Evolutionary conservation across 148 eudicot genomes (phyloP), one percentile per base, ranked within the genome.

Genomic region (Silene uniflora): DNA sequence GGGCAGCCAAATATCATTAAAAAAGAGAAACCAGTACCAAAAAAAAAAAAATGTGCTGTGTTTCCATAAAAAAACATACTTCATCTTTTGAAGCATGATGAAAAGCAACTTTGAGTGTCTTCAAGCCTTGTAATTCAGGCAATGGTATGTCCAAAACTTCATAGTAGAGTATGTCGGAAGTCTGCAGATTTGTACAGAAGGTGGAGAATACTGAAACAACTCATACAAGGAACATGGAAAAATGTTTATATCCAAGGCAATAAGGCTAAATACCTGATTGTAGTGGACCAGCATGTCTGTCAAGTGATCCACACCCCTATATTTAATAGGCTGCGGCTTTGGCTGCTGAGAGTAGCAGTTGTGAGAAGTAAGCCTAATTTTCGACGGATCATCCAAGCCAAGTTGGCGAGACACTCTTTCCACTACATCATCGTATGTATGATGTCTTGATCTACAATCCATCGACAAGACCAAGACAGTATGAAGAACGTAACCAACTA

Each of bases 301-400:
- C 81, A 93, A 84, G 85, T 79, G 91, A 75, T 91, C 98, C 75
- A 86, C 91, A 19, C 91, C 98, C 21, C 98, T 87, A 67, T 93
- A 91, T 77, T 90, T 91, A 61, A 93, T 93, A 39, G 95, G 98
- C 77, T 93, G 98, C 49, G 98, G 98, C 73, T 93, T 93, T 62
- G 98, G 98, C 76, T 91, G 98, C 82, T 93, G 97, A 65, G 97
- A 90, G 84, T 93, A 93, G 76, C 97, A 93, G 76, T 93, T 93
- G 80, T 93, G 98, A 80, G 98, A 83, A 61, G 98, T 91, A 82
- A 93, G 95, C 82, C 98, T 89, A 60, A 93, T 86, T 82, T 93
- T 93, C 2, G 97, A 90, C 69, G 98, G 89, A 83, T 93, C 98
- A 66, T 87, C 90, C 91, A 93, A 78, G 74, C 85, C 87, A 85